Conservation (phyloP, 2,329 filamentous ascomycete species). For the Stenocarpella maydis region DNA sequence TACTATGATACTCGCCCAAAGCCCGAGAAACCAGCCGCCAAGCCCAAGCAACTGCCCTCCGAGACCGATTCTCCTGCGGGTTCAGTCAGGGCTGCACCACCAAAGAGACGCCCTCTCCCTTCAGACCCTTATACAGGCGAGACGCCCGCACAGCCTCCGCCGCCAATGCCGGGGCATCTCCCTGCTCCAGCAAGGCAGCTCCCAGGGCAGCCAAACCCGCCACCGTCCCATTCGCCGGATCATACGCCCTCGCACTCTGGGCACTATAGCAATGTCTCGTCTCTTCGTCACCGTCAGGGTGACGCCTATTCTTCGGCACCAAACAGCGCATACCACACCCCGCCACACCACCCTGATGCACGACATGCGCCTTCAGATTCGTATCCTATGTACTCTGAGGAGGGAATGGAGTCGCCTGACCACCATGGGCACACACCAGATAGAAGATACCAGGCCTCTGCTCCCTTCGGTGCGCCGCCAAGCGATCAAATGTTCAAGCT, state of each 20-base stretch:
- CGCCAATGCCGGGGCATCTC: conserved; percentile 41
- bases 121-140: conserved; percentile 75
- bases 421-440: conserved; percentile 49
- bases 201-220: conserved; percentile 45
- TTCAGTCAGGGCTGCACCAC: conserved; percentile 60
- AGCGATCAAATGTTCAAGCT: conserved; percentile 42
- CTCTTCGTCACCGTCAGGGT: conserved; percentile 45
- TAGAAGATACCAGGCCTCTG: conserved; percentile 29
- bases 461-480: conserved; percentile 45
- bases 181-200: conserved; percentile 36
- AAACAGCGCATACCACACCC: conserved; percentile 37
- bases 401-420: conserved; percentile 48
- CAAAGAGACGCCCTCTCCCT: conserved; percentile 86
- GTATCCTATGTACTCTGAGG: conserved; percentile 47
- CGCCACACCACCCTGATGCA: conserved; percentile 35
- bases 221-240: conserved; percentile 53
- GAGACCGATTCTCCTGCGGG: conserved; percentile 49
- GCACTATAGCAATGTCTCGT: conserved; percentile 57
- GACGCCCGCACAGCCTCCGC: conserved; percentile 50
- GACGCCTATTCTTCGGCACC: conserved; percentile 49
- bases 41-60: conserved; percentile 54
- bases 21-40: conserved; percentile 72
- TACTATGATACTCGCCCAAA: conserved; percentile 93
- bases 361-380: conserved; percentile 40
- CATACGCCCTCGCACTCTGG: conserved; percentile 62